Base-by-base conservation (phyloP, 1,139 yeast species). In the Geotrichum phurueaensis region DNA sequence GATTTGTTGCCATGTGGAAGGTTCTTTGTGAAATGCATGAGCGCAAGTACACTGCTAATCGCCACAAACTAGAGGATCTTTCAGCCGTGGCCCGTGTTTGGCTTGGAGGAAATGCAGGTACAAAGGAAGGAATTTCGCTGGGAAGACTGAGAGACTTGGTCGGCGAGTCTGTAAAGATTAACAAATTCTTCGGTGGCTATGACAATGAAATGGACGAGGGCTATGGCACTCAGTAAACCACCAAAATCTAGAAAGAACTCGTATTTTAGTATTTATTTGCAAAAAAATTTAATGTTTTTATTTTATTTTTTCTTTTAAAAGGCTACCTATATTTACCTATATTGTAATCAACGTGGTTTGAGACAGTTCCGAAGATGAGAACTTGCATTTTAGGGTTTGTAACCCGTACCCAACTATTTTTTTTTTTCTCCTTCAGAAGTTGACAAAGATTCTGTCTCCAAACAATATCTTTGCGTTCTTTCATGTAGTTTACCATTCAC, bases 101-200 rank as follows among this genome's bases (percentile, higher is more conserved):
- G 76, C 67, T 74, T 47, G 77, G 77, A 31, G 70, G 75, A 43
- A 73, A 71, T 45, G 66, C 66, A 36, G 75, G 74, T n/a, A 74
- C 72, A 31, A 61, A 62, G 9, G 69, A 66, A 45, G 75, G 75
- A 6, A 55, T 74, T 20, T 56, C 67, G n/a, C 63, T 73, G 45
- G 65, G 65, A 15, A 61, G 68, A 29, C 67, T 76, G 43, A 61
- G 76, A 31, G 66, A 68, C 52, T 63, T 74, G 29, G 76, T 71
- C 18, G 72, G 72, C 50, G 69, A 71, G 56, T 72, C 73, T 47
- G 72, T 74, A 36, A 60, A 67, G 54, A 64, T 71, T 64, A 68
- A 68, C 57, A 63, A 66, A 48, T 63, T 65, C 60, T 71, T 68
- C 64, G 73, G 75, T 15, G 74, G 72, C 6, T 65, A 68, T 57